Conservation (phyloP, 73 alveolate genomes). For the Paramecium bursaria region DNA sequence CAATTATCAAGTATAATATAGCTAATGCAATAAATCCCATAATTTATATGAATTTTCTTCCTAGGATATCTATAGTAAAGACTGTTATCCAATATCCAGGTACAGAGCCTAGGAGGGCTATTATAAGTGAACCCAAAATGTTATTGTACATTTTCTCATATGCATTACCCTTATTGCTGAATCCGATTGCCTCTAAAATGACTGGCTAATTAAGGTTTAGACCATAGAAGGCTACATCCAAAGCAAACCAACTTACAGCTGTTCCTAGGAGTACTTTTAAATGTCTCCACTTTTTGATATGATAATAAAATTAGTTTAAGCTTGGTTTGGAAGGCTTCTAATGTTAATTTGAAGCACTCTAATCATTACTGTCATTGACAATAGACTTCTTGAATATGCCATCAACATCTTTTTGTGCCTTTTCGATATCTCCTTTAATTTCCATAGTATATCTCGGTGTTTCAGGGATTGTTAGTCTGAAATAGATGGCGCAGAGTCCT, state of each 20-base stretch:
- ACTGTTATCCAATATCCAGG: slow-evolving; percentile 64
- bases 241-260: slow-evolving; percentile 39
- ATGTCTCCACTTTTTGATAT: slow-evolving; percentile 19
- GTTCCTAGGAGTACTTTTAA: slow-evolving; percentile 7
- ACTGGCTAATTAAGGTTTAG: slow-evolving; percentile 18
- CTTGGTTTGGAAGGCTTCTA: not conserved
- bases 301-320: not conserved
- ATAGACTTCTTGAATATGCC: not conserved
- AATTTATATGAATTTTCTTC: slow-evolving; percentile 9
- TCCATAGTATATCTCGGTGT: slow-evolving; percentile 40
- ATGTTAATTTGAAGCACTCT: not conserved
- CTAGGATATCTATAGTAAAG: slow-evolving; percentile 39
- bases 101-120: slow-evolving; percentile 47
- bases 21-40: slow-evolving; percentile 59
- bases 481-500: slow-evolving; percentile 37
- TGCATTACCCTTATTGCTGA: not conserved
- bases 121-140: slow-evolving; percentile 2
- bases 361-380: too few relatives aligned
- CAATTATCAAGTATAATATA: slow-evolving; percentile 22
- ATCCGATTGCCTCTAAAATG: slow-evolving; percentile 5
- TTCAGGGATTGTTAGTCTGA: slow-evolving; percentile 55
- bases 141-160: not conserved
- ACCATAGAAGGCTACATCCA: slow-evolving; percentile 48
- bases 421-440: slow-evolving; percentile 26
- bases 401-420: slow-evolving; percentile 4